Evolutionary conservation across 805 yeast genomes (phyloP), one percentile per base, ranked within the genome.

Genomic region (Nakazawaea wyomingensis): DNA sequence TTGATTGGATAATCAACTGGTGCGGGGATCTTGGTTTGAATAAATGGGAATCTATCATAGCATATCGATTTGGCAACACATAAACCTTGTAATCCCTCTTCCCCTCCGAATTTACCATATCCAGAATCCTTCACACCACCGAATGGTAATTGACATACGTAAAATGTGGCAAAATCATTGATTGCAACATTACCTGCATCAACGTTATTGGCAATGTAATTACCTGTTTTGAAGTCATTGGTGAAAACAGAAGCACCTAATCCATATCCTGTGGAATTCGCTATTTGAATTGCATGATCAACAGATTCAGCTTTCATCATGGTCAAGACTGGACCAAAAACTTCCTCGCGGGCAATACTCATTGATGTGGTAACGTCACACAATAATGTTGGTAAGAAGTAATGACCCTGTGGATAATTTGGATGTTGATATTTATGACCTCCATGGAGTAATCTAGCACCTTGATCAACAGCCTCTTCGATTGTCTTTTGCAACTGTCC

Each of bases 41-140:
- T 71, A 51, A 87, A 77, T 19, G 91, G 80, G 36, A 83, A 74
- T 50, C 77, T 80, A 65, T 93, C 98, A 68, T 76, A 84, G 47
- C 96, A 89, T 3, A 93, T 77, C 34, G 95, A 80, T 58, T 93
- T 93, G 43, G 88, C 85, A 44, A 80, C 72, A 60, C 98, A 91
- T 35, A 93, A 68, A 0, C 96, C 97, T 32, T 87, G 77, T 34
- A 93, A 70, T 2, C 99, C 99, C 69, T 93, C 99, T 59, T 84
- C 96, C 37, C 99, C 99, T 18, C 96, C 96, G 67, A 93, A 93
- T 60, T 91, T 91, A 45, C 99, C 99, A 57, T 89, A 93, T 0
- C 99, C 99, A 5, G 96, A 85, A 36, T 89, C 93, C 52, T 82
- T 82, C 21, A 77, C 77, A 24, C 99, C 99, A 43, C 99, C 99